A percentile compares a stretch with the other conserved stretches of the same genome.
Evolutionary conservation across 2,329 filamentous ascomycete genomes (phyloP).

Genomic region (Apiospora sp.): DNA sequence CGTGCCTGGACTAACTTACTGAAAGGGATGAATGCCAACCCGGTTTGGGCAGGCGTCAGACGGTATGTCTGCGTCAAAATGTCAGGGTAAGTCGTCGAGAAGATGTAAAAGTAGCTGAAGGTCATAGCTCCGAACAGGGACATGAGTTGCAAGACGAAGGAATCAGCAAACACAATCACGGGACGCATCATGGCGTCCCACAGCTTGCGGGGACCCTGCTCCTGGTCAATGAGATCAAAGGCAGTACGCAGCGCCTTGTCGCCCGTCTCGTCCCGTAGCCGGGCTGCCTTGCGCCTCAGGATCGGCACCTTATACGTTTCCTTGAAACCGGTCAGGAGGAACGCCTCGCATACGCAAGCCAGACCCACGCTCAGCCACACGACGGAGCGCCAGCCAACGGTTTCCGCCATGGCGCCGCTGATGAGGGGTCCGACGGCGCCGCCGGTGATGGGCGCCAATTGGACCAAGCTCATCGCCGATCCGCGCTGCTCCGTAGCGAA

Average conservation of each 20-base stretch:
- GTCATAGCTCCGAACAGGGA: constrained; percentile 55
- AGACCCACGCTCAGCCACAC: constrained; percentile 59
- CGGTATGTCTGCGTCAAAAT: constrained; percentile 58
- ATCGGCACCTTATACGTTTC: constrained; percentile 70
- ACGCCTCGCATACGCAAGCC: constrained; percentile 56
- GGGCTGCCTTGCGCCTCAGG: constrained; percentile 51
- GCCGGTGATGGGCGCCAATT: constrained; percentile 64
- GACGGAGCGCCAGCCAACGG: constrained; percentile 61
- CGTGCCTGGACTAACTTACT: constrained; percentile 47
- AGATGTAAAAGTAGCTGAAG: constrained; percentile 62
- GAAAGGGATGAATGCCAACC: constrained; percentile 62
- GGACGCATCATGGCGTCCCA: constrained; percentile 55
- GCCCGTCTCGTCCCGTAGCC: constrained; percentile 42
- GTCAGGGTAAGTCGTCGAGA: constrained; percentile 60
- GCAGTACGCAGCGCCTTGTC: constrained; percentile 41
- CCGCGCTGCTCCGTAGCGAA: constrained; percentile 65
- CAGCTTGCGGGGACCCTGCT: constrained; percentile 41
- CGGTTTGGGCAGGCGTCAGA: constrained; percentile 59
- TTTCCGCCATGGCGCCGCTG: constrained; percentile 61
- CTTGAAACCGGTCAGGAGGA: constrained; percentile 59
- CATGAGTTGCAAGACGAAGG: constrained; percentile 59
- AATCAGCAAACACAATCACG: constrained; percentile 55
- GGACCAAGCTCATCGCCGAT: constrained; percentile 63
- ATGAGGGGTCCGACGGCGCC: constrained; percentile 65
- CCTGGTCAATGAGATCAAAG: constrained; percentile 39